A percentile compares a stretch with the other conserved stretches of the same genome.
Evolutionary conservation across 345 rosid genomes (phyloP).

Genomic region (Citrus sinensis): DNA sequence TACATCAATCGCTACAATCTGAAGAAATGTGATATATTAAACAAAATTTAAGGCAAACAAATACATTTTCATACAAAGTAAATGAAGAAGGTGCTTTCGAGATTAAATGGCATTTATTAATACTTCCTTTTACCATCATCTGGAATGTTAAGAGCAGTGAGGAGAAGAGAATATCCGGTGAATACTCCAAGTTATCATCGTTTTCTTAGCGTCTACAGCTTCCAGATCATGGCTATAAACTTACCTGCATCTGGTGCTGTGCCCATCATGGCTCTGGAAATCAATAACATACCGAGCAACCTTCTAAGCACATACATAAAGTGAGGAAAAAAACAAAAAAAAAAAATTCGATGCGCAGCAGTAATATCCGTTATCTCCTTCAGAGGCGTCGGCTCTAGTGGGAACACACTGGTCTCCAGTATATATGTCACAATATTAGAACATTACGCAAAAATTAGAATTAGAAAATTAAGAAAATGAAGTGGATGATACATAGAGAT

Average conservation of each 20-base stretch:
- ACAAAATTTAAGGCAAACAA: background rate
- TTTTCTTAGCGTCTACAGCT: constrained; percentile 38
- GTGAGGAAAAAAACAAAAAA: background rate
- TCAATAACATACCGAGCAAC: background rate
- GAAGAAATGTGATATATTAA: background rate
- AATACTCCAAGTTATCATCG: constrained; percentile 47
- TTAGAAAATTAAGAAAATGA: background rate
- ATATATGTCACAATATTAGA: constrained; percentile 35
- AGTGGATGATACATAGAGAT: background rate
- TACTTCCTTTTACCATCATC: constrained; percentile 29
- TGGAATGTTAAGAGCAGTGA: constrained; percentile 43
- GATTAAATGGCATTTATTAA: too few species aligned
- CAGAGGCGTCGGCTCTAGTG: constrained; percentile 58
- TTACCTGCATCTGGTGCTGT: constrained; percentile 43
- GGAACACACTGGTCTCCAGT: constrained; percentile 65
- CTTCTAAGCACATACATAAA: background rate
- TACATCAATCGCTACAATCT: constrained; percentile 36
- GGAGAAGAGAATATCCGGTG: constrained; percentile 51
- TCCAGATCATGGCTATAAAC: constrained; percentile 42
- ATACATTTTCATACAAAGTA: too few species aligned
- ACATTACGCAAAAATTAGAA: too few species aligned
- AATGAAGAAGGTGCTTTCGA: background rate
- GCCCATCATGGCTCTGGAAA: constrained; percentile 26
- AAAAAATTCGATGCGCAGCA: constrained; percentile 38
- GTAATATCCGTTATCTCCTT: constrained; percentile 58